A percentile compares a stretch with the other conserved stretches of the same genome.
phyloP scores from a whole-genome alignment of 129 eudicot genomes.

The Pulicaria dysenterica region DNA sequence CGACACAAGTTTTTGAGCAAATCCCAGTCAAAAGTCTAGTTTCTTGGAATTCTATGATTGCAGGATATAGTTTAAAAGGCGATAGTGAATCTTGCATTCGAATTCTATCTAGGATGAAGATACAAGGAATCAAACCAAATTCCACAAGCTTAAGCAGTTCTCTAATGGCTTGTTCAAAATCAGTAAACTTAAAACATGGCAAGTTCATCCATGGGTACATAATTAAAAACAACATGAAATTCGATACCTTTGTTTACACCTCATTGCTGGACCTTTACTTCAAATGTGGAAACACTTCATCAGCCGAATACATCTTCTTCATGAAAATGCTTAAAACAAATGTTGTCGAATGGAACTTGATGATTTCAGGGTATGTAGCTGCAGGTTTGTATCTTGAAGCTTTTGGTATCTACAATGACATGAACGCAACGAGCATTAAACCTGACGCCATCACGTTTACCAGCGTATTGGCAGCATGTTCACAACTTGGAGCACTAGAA shows the following conservation, averaged over 20 bases:
- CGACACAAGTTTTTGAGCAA: constrained; percentile 13
- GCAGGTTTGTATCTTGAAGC: not conserved
- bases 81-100: constrained; percentile 21
- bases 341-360: not conserved
- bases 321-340: not conserved
- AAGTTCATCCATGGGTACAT: not conserved
- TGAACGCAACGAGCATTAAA: not conserved
- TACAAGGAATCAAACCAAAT: not conserved
- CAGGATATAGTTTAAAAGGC: constrained; percentile 4
- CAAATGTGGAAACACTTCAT: no score
- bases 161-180: not conserved
- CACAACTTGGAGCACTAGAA: not conserved
- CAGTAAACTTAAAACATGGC: not conserved
- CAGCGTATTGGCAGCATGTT: not conserved
- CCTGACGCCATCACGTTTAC: not conserved
- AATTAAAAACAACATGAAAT: not conserved
- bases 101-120: not conserved
- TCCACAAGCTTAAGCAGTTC: constrained; percentile 5
- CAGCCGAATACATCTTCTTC: not conserved
- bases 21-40: not conserved
- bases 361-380: not conserved
- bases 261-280: no score
- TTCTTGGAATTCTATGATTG: not conserved
- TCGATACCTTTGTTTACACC: not conserved
- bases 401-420: not conserved